phyloP scores from a whole-genome alignment of 1,284 basidiomycete species.

The Heterobasidion annosum region DNA sequence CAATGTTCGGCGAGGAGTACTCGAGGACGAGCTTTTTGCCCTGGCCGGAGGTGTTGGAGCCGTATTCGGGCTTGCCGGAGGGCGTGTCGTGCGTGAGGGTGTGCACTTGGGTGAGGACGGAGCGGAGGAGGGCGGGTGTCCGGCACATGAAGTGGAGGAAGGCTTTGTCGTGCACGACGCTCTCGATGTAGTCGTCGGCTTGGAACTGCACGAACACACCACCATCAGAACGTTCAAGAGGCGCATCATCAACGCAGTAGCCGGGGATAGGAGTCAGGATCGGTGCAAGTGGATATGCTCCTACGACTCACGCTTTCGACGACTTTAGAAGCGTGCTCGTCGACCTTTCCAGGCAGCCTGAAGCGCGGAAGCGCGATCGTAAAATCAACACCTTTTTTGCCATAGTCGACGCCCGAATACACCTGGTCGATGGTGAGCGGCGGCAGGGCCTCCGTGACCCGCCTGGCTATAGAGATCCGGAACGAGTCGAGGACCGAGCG shows the following conservation, averaged over 20 bases:
- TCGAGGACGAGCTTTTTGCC: conserved; percentile 82
- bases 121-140: conserved; percentile 61
- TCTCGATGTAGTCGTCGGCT: conserved; percentile 59
- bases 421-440: conserved; percentile 65
- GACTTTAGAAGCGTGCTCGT: conserved; percentile 72
- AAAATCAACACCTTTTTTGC: conserved; percentile 90
- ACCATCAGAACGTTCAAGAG: background rate
- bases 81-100: conserved; percentile 54
- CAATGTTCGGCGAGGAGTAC: conserved; percentile 97
- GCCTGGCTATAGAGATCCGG: conserved; percentile 75
- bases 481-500: conserved; percentile 78
- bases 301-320: conserved; percentile 45
- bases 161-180: conserved; percentile 60
- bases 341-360: conserved; percentile 77
- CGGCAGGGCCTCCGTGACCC: conserved; percentile 64
- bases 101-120: conserved; percentile 80
- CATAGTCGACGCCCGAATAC: conserved; percentile 81
- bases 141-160: conserved; percentile 82
- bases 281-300: background rate
- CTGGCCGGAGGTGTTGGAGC: conserved; percentile 63
- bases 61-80: conserved; percentile 56
- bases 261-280: background rate
- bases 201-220: conserved; percentile 40
- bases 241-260: conserved; percentile 14
- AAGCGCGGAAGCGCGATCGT: conserved; percentile 90